Percentiles rank a stretch among this genome's conserved stretches.
phyloP scores from a whole-genome alignment of 306 rosid genomes.

The Cucurbita argyrosperma region DNA sequence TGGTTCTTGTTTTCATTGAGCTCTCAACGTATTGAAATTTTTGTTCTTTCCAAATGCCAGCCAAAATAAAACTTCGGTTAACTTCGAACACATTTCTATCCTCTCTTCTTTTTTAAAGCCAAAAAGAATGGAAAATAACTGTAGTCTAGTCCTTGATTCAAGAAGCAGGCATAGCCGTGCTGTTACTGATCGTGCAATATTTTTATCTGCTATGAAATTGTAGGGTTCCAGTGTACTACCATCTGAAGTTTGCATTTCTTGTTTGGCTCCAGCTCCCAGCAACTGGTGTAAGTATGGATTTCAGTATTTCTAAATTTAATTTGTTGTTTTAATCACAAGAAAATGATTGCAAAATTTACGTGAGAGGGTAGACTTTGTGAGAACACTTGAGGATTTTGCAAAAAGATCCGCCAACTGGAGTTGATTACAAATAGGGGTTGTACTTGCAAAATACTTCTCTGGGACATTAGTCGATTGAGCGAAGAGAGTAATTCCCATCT shows the following conservation, averaged over 20 bases:
- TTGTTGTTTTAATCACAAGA: neutral
- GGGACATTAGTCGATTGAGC: neutral
- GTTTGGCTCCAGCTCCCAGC: slow-evolving; percentile 98
- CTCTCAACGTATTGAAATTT: neutral
- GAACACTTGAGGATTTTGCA: neutral
- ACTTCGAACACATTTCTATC: neutral
- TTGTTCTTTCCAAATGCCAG: neutral
- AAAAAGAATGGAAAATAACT: neutral
- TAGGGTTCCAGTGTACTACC: slow-evolving; percentile 92
- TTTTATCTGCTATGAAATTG: neutral
- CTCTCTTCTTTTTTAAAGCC: neutral
- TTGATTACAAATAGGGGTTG: neutral
- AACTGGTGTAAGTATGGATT: slow-evolving; percentile 39
- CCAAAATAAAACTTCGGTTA: neutral
- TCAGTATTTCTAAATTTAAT: neutral
- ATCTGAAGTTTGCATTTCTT: slow-evolving; percentile 81
- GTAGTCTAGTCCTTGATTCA: neutral
- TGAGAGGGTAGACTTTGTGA: neutral
- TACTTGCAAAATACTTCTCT: neutral
- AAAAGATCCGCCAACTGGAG: neutral
- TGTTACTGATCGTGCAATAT: neutral
- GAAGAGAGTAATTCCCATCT: neutral
- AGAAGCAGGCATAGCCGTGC: neutral
- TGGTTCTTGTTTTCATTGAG: neutral
- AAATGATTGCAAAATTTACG: neutral